phyloP scores from a whole-genome alignment of 305 asterid species.

The Fraxinus sp. region DNA sequence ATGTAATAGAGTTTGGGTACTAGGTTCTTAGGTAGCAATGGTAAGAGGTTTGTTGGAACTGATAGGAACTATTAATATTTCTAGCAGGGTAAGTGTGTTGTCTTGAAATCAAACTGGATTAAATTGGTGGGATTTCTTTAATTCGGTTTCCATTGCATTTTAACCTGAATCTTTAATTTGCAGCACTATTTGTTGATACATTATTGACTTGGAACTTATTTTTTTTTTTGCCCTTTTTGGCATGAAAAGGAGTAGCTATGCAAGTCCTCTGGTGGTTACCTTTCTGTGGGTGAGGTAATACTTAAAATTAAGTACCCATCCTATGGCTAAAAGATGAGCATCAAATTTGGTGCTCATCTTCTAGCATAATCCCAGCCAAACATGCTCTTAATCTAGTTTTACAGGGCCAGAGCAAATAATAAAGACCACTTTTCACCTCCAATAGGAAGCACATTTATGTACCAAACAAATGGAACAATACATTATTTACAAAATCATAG shows the following conservation, averaged over 20 bases:
- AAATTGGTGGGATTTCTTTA: slow-evolving; percentile 15
- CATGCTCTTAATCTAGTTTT: neutral
- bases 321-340: neutral
- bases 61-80: slow-evolving; percentile 14
- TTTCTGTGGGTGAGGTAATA: neutral
- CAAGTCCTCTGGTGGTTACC: neutral
- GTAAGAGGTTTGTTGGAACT: slow-evolving; percentile 19
- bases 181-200: neutral
- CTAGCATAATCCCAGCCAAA: neutral
- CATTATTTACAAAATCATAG: neutral
- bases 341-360: neutral
- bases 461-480: neutral
- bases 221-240: neutral
- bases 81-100: slow-evolving; percentile 16
- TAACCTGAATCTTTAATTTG: neutral
- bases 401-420: neutral
- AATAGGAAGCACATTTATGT: neutral
- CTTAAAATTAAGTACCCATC: neutral
- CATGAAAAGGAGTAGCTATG: neutral
- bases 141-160: neutral
- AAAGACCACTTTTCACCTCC: neutral
- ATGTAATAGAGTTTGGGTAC: slow-evolving; percentile 8
- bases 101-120: neutral
- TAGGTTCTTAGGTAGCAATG: slow-evolving; percentile 15
- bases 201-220: neutral